Conservation (phyloP, 2,329 filamentous ascomycete genomes). For the Xylariaceae sp. region DNA sequence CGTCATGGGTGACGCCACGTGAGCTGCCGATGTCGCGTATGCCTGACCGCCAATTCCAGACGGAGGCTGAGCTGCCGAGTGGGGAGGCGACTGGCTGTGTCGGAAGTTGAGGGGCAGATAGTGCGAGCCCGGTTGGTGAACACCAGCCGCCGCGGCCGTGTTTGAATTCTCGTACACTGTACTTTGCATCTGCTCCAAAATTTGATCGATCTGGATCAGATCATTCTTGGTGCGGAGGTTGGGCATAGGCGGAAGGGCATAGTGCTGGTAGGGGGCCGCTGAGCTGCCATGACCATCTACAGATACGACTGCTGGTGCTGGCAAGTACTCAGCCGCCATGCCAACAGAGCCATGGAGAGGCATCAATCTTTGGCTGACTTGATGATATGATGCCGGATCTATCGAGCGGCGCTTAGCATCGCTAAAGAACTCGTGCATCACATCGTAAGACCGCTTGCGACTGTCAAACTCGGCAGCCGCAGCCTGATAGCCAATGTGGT, state of each 20-base stretch:
- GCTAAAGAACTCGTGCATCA: conserved; percentile 89
- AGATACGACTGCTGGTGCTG: conserved; percentile 44
- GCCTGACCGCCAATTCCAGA: conserved; percentile 30
- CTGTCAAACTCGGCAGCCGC: conserved; percentile 52
- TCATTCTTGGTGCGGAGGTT: conserved; percentile 92
- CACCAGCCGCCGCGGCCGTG: conserved; percentile 71
- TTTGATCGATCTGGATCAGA: conserved; percentile 86
- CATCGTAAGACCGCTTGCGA: conserved; percentile 81
- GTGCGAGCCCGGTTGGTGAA: conserved; percentile 70
- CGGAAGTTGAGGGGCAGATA: conserved; percentile 55
- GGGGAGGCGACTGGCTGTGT: conserved; percentile 47
- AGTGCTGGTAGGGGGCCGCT: conserved; percentile 64
- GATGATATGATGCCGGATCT: conserved; percentile 82
- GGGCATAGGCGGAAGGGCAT: conserved; percentile 81
- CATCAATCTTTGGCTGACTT: conserved; percentile 84
- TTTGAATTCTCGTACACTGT: conserved; percentile 93
- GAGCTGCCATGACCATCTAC: conserved; percentile 47
- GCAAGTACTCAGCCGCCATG: conserved; percentile 54
- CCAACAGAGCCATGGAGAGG: conserved; percentile 71
- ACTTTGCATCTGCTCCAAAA: conserved; percentile 92
- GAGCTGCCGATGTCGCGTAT: conserved; percentile 48
- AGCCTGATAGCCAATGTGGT: conserved; percentile 61
- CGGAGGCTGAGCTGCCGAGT: conserved; percentile 31
- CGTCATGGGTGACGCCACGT: conserved; percentile 57
- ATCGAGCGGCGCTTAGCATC: conserved; percentile 88